These are phyloP conservation scores for Crithidia brevicula DNA, from an alignment of 208 protist species.

Conservation along the genomic window DNA sequence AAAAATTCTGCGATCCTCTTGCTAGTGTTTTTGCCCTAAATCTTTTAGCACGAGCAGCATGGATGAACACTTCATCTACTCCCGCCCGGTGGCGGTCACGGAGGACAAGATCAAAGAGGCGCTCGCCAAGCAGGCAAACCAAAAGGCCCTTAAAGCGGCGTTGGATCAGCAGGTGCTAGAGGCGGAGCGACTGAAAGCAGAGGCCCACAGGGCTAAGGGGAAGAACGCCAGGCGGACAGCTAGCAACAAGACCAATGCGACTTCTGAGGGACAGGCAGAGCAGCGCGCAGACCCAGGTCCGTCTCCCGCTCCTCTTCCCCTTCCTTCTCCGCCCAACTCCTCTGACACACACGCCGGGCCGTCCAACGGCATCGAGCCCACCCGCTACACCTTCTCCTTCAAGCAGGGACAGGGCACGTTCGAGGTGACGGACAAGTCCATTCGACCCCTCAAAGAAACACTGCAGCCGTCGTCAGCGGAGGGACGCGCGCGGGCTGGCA, in stretches of 20 bases:
- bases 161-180: slow-evolving; percentile 78
- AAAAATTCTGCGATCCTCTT: too few relatives aligned
- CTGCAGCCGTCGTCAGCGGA: slow-evolving; percentile 27
- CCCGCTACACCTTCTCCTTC: slow-evolving; percentile 61
- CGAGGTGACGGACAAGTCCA: slow-evolving; percentile 19
- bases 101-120: slow-evolving; percentile 69
- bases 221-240: background rate
- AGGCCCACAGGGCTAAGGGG: slow-evolving; percentile 28
- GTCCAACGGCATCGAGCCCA: slow-evolving; percentile 7
- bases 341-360: background rate
- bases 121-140: slow-evolving; percentile 64
- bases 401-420: slow-evolving; percentile 48
- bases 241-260: too few relatives aligned
- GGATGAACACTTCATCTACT: slow-evolving; percentile 35
- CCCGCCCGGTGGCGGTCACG: slow-evolving; percentile 58
- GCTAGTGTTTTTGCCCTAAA: too few relatives aligned
- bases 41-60: too few relatives aligned
- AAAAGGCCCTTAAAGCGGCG: slow-evolving; percentile 59
- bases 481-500: slow-evolving; percentile 1
- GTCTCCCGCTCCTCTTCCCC: slow-evolving; percentile 1
- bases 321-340: background rate
- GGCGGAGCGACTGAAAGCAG: slow-evolving; percentile 30
- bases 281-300: background rate
- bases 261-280: too few relatives aligned
- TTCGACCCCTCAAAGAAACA: slow-evolving; percentile 1